Evolutionary conservation across 1,284 basidiomycete species (phyloP).

Genomic region (Papiliotrema laurentii): DNA sequence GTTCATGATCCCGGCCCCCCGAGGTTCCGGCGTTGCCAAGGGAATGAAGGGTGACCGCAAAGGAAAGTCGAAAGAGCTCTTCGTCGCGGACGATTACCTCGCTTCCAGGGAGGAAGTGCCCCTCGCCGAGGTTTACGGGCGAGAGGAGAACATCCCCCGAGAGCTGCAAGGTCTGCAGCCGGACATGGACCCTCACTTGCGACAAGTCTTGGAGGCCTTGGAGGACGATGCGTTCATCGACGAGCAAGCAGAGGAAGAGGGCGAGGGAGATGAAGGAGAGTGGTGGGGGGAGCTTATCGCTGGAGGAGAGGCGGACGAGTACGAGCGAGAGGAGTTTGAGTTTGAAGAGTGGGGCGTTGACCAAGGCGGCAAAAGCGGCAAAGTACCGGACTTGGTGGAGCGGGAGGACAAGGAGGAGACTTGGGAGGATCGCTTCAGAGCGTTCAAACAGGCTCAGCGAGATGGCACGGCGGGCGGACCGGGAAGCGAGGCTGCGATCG

Average conservation of each 20-base stretch:
- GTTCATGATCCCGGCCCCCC: conserved; percentile 65
- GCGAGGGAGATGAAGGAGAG: conserved; percentile 36
- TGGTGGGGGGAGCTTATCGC: conserved; percentile 41
- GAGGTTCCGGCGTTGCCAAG: conserved; percentile 45
- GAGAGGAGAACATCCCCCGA: conserved; percentile 65
- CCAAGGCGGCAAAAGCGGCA: conserved; percentile 34
- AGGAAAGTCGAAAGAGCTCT: conserved; percentile 32
- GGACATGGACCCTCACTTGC: conserved; percentile 92
- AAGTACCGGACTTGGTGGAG: conserved; percentile 27
- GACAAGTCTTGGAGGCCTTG: conserved; percentile 88
- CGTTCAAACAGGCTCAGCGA: conserved; percentile 57
- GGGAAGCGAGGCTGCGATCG: conserved; percentile 36
- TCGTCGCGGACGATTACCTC: conserved; percentile 64
- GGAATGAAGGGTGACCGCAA: conserved; percentile 36
- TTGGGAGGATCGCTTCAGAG: conserved; percentile 73
- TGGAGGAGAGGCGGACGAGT: conserved; percentile 56
- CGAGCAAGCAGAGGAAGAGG: conserved; percentile 59
- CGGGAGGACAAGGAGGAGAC: conserved; percentile 43
- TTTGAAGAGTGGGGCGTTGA: conserved; percentile 62
- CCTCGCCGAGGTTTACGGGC: conserved; percentile 59
- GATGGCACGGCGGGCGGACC: conserved; percentile 11
- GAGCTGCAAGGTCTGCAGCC: conserved; percentile 86
- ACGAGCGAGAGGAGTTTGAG: conserved; percentile 55
- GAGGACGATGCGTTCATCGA: conserved; percentile 95
- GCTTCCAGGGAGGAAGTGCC: conserved; percentile 70